Evolutionary conservation across 192 early-diverging fungal species (phyloP), one percentile per base, ranked within the genome.

Genomic region (Podila clonocystis): DNA sequence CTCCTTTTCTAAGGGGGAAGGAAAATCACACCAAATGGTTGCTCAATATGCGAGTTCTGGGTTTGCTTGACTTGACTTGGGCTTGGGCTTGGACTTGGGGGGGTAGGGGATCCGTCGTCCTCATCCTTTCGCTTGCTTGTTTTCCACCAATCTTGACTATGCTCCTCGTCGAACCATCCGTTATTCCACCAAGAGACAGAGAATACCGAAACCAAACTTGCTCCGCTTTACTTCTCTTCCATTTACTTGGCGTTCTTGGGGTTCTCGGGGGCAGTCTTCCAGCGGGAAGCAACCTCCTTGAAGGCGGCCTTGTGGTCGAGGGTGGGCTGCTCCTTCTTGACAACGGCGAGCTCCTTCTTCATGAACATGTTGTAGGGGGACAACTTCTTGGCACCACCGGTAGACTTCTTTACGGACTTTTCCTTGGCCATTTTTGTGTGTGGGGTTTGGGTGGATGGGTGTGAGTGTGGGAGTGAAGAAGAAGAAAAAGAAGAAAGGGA

Each of bases 361-460:
- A 92, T 92, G 80, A 85, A 92, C 72, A 83, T 84, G 85, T 93
- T 91, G 85, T 93, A 93, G 62, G 88, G 83, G 30, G 89, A 88
- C 57, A 87, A 31, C 77, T 80, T 80, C 77, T 80, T 80, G 70
- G 59, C 70, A 20, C 50, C 69, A 49, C 36, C 68, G 52, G 68
- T 61, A 41, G 77, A 75, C 66, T 82, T 78, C 85, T 88, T 87
- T 70, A 83, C 45, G 68, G 82, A 45, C 82, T 87, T 86, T 70
- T 79, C 76, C 82, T 87, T 85, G 78, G 86, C 75, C 86, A 87
- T 87, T 69, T 69, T 69, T 87, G 34, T 48, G 20, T 36, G 50
- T 69, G 45, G 66, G 58, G 70, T 64, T 61, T 50, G 11, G 57
- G 28, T 52, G 36, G 62, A 4, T 41, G 34, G 26, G 20, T 65